Conservation (phyloP, 1,284 basidiomycete species). For the Hymenochaete sp. region DNA sequence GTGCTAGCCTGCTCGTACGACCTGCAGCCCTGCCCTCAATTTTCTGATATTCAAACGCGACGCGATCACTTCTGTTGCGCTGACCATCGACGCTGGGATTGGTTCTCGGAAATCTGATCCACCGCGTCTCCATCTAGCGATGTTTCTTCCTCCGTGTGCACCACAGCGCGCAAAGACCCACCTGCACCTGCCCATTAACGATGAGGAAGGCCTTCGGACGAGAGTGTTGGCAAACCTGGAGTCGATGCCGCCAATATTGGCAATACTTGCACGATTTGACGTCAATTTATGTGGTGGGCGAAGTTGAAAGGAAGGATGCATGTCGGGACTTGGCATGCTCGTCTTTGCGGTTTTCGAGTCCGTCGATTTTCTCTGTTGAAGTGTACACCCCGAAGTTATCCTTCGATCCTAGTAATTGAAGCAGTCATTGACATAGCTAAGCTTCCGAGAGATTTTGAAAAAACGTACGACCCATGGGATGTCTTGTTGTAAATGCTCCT, state of each 20-base stretch:
- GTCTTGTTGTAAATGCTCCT: constrained; percentile 28
- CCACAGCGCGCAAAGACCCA: constrained; percentile 27
- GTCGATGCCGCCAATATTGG: constrained; percentile 77
- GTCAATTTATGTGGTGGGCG: constrained; percentile 28
- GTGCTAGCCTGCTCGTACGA: constrained; percentile 33
- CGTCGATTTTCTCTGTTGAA: constrained; percentile 25
- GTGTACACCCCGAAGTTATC: constrained; percentile 39
- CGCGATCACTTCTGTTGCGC: constrained; percentile 58
- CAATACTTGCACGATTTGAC: constrained; percentile 40
- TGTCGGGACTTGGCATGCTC: constrained; percentile 1
- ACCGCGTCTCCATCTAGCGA: constrained; percentile 32
- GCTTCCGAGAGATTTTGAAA: constrained; percentile 55
- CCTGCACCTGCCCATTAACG: constrained; percentile 33
- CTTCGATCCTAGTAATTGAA: constrained; percentile 33
- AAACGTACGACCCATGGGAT: constrained; percentile 48
- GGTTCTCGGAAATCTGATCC: constrained; percentile 57
- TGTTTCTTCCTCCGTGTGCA: constrained; percentile 28
- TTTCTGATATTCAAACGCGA: constrained; percentile 42
- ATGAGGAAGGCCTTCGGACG: constrained; percentile 46
- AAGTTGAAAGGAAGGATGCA: background rate
- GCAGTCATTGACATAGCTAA: constrained; percentile 29
- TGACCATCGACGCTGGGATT: constrained; percentile 59
- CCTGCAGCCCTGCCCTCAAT: constrained; percentile 33
- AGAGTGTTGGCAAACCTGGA: constrained; percentile 73
- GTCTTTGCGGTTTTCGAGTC: constrained; percentile 28